Evolutionary conservation across 2,329 filamentous ascomycete species (phyloP).

Genomic region (Capronia coronata): DNA sequence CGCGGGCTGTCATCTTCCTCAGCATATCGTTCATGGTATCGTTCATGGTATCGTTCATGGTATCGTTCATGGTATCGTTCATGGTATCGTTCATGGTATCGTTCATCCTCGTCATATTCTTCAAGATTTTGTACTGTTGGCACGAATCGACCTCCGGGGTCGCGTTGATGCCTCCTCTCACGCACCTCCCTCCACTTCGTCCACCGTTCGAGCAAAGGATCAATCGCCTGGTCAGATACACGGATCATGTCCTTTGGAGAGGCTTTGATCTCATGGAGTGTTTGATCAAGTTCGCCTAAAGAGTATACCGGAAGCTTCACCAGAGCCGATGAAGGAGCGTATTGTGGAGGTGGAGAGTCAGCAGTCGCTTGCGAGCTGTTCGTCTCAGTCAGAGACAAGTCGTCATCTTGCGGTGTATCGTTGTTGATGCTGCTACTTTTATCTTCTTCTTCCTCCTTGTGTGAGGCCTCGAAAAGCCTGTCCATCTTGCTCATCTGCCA

Average conservation of each 20-base stretch:
- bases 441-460: slow-evolving; percentile 33
- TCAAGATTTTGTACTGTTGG: slow-evolving; percentile 27
- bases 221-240: slow-evolving; percentile 34
- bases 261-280: slow-evolving; percentile 32
- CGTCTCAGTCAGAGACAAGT: slow-evolving; percentile 10
- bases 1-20: slow-evolving; percentile 27
- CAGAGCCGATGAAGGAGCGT: slow-evolving; percentile 22
- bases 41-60: slow-evolving; percentile 25
- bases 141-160: slow-evolving; percentile 15
- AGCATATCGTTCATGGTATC: slow-evolving; percentile 17
- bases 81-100: slow-evolving; percentile 26
- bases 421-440: slow-evolving; percentile 24
- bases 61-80: slow-evolving; percentile 26
- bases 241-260: slow-evolving; percentile 38
- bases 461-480: slow-evolving; percentile 34
- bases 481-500: slow-evolving; percentile 38
- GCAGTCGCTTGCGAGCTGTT: slow-evolving; percentile 4
- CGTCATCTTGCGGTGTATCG: slow-evolving; percentile 18
- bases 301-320: slow-evolving; percentile 31
- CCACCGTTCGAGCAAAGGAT: slow-evolving; percentile 32
- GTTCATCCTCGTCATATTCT: slow-evolving; percentile 24
- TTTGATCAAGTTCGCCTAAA: slow-evolving; percentile 34
- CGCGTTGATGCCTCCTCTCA: slow-evolving; percentile 20
- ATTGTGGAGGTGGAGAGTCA: slow-evolving; percentile 15
- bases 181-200: slow-evolving; percentile 27